phyloP scores from a whole-genome alignment of 345 rosid genomes.

The Diplotaxis tenuifolia region DNA sequence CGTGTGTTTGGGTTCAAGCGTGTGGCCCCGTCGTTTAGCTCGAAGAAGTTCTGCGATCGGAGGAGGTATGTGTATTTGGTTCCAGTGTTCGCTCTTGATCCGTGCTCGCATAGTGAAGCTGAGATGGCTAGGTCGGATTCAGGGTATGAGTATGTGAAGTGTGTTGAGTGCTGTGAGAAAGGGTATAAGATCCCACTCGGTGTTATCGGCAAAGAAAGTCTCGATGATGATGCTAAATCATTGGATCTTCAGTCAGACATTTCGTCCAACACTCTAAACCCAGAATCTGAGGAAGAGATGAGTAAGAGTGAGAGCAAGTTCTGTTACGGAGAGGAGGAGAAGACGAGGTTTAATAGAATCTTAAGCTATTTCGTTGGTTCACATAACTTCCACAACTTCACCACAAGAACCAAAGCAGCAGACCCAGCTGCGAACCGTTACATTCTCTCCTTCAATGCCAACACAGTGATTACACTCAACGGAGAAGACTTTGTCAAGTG shows the following conservation, averaged over 20 bases:
- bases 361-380: constrained; percentile 70
- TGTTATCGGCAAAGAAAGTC: constrained; percentile 55
- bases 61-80: constrained; percentile 90
- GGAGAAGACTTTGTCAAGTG: constrained; percentile 88
- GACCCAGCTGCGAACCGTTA: constrained; percentile 79
- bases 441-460: constrained; percentile 69
- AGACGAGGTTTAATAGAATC: constrained; percentile 76
- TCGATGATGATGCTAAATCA: constrained; percentile 24
- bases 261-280: constrained; percentile 33
- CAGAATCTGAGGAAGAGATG: constrained; percentile 31
- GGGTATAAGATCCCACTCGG: constrained; percentile 70
- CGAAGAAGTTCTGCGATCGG: constrained; percentile 86
- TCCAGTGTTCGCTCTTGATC: constrained; percentile 87
- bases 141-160: constrained; percentile 64
- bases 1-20: constrained; percentile 81
- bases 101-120: constrained; percentile 69
- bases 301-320: constrained; percentile 40
- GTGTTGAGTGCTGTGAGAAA: constrained; percentile 78
- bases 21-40: constrained; percentile 67
- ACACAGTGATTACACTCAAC: constrained; percentile 49
- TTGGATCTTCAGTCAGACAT: constrained; percentile 33
- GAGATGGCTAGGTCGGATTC: constrained; percentile 75
- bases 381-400: constrained; percentile 95
- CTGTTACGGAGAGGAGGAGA: constrained; percentile 66
- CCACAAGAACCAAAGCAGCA: constrained; percentile 81